Evolutionary conservation across 148 eudicot genomes (phyloP), one percentile per base, ranked within the genome.

Genomic region (Arctostaphylos glauca): DNA sequence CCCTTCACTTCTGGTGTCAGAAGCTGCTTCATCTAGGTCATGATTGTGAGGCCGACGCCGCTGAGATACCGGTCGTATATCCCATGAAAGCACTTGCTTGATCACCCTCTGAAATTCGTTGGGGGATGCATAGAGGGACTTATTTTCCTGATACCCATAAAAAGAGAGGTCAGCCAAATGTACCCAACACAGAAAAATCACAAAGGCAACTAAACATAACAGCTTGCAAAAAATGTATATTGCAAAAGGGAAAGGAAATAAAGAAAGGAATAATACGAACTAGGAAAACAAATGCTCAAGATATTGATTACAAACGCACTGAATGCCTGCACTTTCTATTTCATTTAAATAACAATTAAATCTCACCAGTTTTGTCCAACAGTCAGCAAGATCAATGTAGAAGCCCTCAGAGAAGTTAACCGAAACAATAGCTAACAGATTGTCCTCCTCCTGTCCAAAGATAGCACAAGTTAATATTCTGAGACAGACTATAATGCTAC

Each of bases 51-150:
- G 93, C 47, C 90, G 91, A 48, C 44, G 89, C 85, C 92, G 80
- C 86, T 96, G 99, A 70, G 97, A 88, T 74, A 94, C 52, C 47
- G 99, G 94, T 80, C 99, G 89, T 85, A 96, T 96, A 81, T 96
- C 99, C 97, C 98, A 96, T 74, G 95, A 88, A 59, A 94, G 95
- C 84, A 94, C 98, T 80, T 96, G 98, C 85, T 86, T 83, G 71
- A 94, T 90, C 88, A 96, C 90, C 75, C 77, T 84, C 79, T 85
- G 88, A 83, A 93, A 90, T 87, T 96, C 99, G 41, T 85, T 85
- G 2, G 94, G 92, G 31, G 97, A 94, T 74, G 91, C 82, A 85
- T 93, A 93, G 59, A 94, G 90, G 9, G 90, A 91, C 82, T 80
- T 88, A 82, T 86, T 94, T 80, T 84, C 92, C 98, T 96, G 90